Evolutionary conservation across 139 green algal species (phyloP), one percentile per base, ranked within the genome.

Genomic region (Edaphochlamys debaryana): DNA sequence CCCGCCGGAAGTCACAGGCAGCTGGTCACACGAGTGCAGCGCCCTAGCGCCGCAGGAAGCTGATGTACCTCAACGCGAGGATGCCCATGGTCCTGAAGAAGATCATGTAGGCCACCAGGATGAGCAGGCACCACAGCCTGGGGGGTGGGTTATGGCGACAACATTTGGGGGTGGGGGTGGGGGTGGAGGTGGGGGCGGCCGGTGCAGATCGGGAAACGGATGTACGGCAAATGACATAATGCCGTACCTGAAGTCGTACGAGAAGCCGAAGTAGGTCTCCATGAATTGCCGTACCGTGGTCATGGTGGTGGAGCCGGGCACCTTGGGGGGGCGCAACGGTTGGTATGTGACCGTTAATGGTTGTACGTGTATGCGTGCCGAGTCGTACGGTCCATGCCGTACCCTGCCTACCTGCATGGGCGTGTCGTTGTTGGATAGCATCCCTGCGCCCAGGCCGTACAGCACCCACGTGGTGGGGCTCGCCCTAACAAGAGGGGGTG

Each of bases 1-100:
- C n/a, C n/a, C n/a, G n/a, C n/a, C n/a, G n/a, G n/a, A n/a, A n/a
- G n/a, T n/a, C n/a, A n/a, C n/a, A n/a, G n/a, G n/a, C n/a, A n/a
- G n/a, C n/a, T n/a, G n/a, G n/a, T n/a, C n/a, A n/a, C n/a, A n/a
- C n/a, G n/a, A n/a, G n/a, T n/a, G n/a, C n/a, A n/a, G n/a, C n/a
- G n/a, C n/a, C n/a, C 37, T 45, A 95, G 20, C 93, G 87, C 50
- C 77, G 86, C 32, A 95, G 86, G 87, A 93, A 96, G 80, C 82
- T 93, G 40, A 96, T 62, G 45, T 92, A 93, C 27, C 81, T 78
- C 11, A 96, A 82, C 11, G 89, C 80, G 41, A 96, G 36, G 27
- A 93, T 79, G 8, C 82, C 85, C 0, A 85, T 67, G 0, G 93
- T 40, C 3, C 88, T 40, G 60, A 93, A 89, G 71, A 89, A 79